These are phyloP conservation scores for Corymbia calophylla DNA, from an alignment of 441 rosid genomes.

Conservation along the genomic window DNA sequence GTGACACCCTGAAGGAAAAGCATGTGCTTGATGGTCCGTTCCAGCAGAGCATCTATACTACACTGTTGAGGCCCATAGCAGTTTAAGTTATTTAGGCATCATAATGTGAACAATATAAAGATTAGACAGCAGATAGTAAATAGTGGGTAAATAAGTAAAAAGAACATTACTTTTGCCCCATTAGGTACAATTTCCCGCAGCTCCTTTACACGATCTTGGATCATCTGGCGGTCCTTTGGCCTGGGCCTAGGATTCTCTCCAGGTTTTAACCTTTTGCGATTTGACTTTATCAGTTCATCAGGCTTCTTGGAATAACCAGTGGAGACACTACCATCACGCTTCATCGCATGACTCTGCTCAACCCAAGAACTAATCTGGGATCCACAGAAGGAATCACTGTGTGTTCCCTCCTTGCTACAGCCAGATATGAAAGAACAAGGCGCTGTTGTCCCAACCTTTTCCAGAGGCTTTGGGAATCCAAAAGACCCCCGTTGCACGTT, in stretches of 20 bases:
- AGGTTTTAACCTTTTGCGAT: conserved; percentile 78
- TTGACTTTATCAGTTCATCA: conserved; percentile 54
- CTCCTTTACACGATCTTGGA: conserved; percentile 98
- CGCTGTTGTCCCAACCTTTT: conserved; percentile 20
- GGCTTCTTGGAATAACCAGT: conserved; percentile 62
- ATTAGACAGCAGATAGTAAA: neutral
- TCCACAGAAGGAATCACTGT: conserved; percentile 49
- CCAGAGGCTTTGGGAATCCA: conserved; percentile 24
- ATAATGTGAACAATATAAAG: neutral
- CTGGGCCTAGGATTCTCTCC: conserved; percentile 96
- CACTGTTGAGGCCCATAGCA: conserved; percentile 47
- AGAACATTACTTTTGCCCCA: conserved; percentile 72
- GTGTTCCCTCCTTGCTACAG: conserved; percentile 33
- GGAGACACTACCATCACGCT: conserved; percentile 40
- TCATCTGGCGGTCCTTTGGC: conserved; percentile 98
- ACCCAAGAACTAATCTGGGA: conserved; percentile 89
- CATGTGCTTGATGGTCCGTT: conserved; percentile 94
- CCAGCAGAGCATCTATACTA: conserved; percentile 92
- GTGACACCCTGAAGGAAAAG: conserved; percentile 95
- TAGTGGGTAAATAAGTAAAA: neutral
- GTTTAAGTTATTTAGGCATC: neutral
- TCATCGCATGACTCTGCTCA: conserved; percentile 49
- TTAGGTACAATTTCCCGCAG: conserved; percentile 93
- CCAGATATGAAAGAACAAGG: conserved; percentile 36
- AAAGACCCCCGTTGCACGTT: conserved; percentile 25